phyloP scores from a whole-genome alignment of 164 flowering plant genomes.

The Liriodendron chinense region DNA sequence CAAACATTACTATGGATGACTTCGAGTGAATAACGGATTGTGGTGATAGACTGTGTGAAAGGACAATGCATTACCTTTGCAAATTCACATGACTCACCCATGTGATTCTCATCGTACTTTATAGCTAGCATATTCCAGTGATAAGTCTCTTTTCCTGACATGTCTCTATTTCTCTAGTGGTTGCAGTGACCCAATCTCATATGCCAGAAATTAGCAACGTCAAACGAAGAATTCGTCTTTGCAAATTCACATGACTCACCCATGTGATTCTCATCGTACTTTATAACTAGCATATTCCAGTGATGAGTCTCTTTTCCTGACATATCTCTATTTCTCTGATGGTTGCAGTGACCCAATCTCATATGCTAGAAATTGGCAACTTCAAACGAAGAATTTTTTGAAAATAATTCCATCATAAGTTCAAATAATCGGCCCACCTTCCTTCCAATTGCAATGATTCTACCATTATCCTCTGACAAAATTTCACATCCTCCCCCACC shows the following conservation, averaged over 20 bases:
- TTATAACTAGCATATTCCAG: background rate
- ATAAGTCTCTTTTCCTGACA: too few relatives aligned
- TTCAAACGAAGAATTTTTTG: background rate
- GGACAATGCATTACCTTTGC: background rate
- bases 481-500: conserved; percentile 1
- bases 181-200: background rate
- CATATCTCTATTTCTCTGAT: too few relatives aligned
- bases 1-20: background rate
- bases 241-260: background rate
- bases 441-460: background rate
- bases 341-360: background rate
- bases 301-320: too few relatives aligned
- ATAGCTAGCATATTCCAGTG: background rate
- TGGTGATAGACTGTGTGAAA: background rate
- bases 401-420: background rate
- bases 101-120: background rate
- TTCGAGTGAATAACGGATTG: background rate
- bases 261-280: background rate
- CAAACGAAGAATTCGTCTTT: background rate
- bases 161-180: too few relatives aligned
- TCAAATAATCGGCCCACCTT: background rate
- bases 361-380: background rate
- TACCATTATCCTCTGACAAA: background rate
- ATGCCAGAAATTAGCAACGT: background rate
- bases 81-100: background rate